These are phyloP conservation scores for Candida loeiensis DNA, from an alignment of 805 yeast genomes.

Conservation along the genomic window DNA sequence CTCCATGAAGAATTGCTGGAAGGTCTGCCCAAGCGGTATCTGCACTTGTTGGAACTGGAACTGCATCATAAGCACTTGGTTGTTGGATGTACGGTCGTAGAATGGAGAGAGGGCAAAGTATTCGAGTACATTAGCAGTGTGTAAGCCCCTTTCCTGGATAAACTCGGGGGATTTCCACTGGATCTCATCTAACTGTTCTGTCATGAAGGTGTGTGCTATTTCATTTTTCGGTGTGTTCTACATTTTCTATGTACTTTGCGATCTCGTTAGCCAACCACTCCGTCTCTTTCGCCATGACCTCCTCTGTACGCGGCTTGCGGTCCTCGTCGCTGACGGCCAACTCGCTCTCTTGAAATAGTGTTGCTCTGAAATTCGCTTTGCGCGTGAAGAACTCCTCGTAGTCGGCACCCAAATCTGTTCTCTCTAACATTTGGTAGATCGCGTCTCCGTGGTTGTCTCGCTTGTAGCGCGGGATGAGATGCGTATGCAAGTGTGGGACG, in stretches of 20 bases:
- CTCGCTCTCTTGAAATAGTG: slow-evolving; percentile 4
- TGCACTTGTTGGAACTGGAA: slow-evolving; percentile 65
- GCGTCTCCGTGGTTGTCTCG: slow-evolving; percentile 63
- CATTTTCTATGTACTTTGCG: neutral
- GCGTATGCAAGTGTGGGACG: slow-evolving; percentile 94
- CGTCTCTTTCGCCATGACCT: slow-evolving; percentile 75
- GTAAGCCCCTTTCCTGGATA: slow-evolving; percentile 84
- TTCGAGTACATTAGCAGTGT: slow-evolving; percentile 87
- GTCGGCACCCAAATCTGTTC: slow-evolving; percentile 44
- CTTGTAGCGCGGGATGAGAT: slow-evolving; percentile 78
- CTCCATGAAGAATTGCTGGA: slow-evolving; percentile 40
- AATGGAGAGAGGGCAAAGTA: slow-evolving; percentile 94
- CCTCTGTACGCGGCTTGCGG: slow-evolving; percentile 54
- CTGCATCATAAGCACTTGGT: slow-evolving; percentile 95
- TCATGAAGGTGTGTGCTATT: slow-evolving; percentile 11
- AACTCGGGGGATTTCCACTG: slow-evolving; percentile 99
- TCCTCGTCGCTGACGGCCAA: slow-evolving; percentile 43
- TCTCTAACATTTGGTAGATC: slow-evolving; percentile 64
- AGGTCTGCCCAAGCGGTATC: slow-evolving; percentile 28
- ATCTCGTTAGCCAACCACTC: slow-evolving; percentile 40
- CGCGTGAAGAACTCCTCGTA: slow-evolving; percentile 25
- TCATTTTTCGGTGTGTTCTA: neutral
- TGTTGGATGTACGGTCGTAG: slow-evolving; percentile 89
- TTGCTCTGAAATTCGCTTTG: slow-evolving; percentile 13
- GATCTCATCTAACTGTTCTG: slow-evolving; percentile 67